Conservation (phyloP, 768 basidiomycete genomes). For the Rhizopogon sp. region DNA sequence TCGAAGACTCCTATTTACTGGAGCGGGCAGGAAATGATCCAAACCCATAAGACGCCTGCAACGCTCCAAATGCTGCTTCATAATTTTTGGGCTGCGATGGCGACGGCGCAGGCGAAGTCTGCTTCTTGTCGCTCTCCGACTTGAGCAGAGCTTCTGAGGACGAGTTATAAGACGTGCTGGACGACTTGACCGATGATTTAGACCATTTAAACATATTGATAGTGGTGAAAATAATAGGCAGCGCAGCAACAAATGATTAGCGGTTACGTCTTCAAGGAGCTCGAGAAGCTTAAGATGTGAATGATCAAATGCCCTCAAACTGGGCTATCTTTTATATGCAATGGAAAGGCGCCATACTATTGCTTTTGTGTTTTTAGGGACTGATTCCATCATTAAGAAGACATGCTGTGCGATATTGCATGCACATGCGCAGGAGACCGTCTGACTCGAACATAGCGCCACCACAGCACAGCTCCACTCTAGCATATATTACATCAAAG, state of each 20-base stretch:
- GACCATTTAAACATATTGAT: not conserved
- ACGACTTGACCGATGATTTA: not conserved
- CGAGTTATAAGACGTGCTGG: not conserved
- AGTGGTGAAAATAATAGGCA: not conserved
- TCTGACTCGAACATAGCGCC: too few species aligned
- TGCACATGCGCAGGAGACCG: too few species aligned
- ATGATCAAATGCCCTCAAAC: not conserved
- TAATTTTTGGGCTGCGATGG: conserved; percentile 1
- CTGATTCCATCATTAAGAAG: too few species aligned
- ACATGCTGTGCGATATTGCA: too few species aligned
- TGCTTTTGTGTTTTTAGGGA: too few species aligned
- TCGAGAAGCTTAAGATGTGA: not conserved
- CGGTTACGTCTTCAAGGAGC: not conserved
- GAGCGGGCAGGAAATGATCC: not conserved
- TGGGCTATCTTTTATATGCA: too few species aligned
- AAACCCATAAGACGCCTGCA: conserved; percentile 2
- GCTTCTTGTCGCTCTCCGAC: not conserved
- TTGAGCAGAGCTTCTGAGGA: not conserved
- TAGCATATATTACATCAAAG: too few species aligned
- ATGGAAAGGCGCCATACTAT: too few species aligned
- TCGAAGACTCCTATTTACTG: not conserved
- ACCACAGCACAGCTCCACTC: too few species aligned
- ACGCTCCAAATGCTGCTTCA: conserved; percentile 1
- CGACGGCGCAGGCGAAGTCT: not conserved
- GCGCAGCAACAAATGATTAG: not conserved